Percentiles rank a stretch among this genome's conserved stretches.
Conservation (phyloP, 176 grass and related monocot species). For the Rhipidocladum racemiflorum region DNA sequence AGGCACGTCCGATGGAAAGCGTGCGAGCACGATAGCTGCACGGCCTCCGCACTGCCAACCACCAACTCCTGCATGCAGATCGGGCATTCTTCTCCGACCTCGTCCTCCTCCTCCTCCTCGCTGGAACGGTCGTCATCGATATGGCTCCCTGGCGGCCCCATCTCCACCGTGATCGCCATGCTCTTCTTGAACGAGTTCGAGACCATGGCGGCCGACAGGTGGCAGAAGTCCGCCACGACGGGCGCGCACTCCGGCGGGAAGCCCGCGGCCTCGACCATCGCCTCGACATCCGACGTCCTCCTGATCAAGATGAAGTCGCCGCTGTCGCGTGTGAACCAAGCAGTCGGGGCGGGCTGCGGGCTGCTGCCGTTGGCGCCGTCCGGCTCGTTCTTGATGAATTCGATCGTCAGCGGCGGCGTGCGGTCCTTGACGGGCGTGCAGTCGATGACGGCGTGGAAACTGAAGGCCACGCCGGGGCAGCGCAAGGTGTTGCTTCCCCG, state of each 20-base stretch:
- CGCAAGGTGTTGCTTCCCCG: neutral
- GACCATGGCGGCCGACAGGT: neutral
- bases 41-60: neutral
- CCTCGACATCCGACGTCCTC: no score
- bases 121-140: neutral
- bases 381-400: neutral
- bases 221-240: neutral
- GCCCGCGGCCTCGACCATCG: neutral
- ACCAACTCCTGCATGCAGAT: neutral
- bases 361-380: neutral
- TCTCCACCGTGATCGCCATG: neutral
- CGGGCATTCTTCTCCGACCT: neutral
- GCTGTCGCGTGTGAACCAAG: neutral
- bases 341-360: neutral
- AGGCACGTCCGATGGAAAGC: neutral
- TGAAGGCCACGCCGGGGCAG: constrained; percentile 21
- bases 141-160: neutral
- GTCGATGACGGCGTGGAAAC: neutral
- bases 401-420: neutral
- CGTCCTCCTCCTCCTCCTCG: no score
- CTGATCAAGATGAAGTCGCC: no score
- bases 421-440: neutral
- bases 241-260: neutral
- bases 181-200: neutral
- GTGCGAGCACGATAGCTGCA: neutral